Evolutionary conservation across 768 basidiomycete genomes (phyloP), one percentile per base, ranked within the genome.

Genomic region (Lepiota venenata): DNA sequence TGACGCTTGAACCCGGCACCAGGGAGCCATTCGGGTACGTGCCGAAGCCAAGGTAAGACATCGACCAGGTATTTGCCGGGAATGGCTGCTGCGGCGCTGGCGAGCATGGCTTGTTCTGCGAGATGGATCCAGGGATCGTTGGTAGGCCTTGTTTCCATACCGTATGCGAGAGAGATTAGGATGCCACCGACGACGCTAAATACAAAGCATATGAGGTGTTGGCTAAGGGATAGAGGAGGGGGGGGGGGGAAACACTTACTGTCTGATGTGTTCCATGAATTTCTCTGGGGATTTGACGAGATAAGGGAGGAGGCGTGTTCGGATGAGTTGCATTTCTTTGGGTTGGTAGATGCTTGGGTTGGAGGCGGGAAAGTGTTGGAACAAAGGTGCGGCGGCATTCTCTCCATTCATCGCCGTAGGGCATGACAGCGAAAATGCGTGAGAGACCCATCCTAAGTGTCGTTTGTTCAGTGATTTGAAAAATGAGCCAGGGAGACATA

Each of bases 1-100:
- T 80, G 77, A 32, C 70, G 70, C 61, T 80, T 71, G 74, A 85
- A 87, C 0, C 74, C 74, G 0, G 81, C 77, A 14, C 84, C 85
- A 2, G 85, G 85, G 35, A 81, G 62, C 80, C 80, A 87, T 41
- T 63, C 59, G 0, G 86, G 85, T 0, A 86, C 61, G 57, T 79
- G 65, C 59, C 71, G 71, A 16, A 76, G 64, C 6, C 63, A 37
- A 0, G 74, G 74, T 1, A 78, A 43, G 8, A 64, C 45, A 47
- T 82, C 79, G 5, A 84, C 78, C 3, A 80, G 63, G 55, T 72
- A 80, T 35, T 68, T 57, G 12, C 77, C 79, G 1, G 74, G 74
- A n/a, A 71, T 60, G 0, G 69, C 63, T 1, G 75, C 75, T 27
- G 63, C 57, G 8, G 61, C 62, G 42, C 76, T 60, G 3, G 64